A percentile compares a stretch with the other conserved stretches of the same genome.
phyloP scores from a whole-genome alignment of 805 yeast genomes.

The Wickerhamiella brachini region DNA sequence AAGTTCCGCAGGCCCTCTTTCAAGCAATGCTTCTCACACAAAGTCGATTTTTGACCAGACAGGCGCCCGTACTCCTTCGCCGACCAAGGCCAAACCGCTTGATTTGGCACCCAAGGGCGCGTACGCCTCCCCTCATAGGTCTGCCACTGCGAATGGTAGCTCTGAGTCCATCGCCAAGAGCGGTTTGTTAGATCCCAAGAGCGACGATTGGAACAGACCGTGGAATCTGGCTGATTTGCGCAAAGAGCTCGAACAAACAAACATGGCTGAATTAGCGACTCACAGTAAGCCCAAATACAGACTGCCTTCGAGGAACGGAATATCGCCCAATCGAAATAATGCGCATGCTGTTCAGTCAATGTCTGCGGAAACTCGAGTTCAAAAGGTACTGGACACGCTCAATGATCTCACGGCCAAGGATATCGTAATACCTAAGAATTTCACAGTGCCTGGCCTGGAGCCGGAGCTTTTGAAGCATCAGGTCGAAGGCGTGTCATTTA shows the following conservation, averaged over 20 bases:
- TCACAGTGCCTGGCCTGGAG: constrained; percentile 26
- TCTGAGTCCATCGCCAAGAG: background rate
- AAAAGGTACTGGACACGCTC: background rate
- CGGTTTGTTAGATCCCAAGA: background rate
- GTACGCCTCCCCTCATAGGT: background rate
- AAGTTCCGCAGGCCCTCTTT: background rate
- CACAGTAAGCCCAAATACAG: background rate
- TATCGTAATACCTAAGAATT: background rate
- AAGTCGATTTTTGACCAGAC: background rate
- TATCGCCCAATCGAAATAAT: background rate
- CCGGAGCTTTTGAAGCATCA: constrained; percentile 35
- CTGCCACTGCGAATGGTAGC: background rate
- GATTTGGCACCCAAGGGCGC: background rate
- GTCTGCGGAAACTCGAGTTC: background rate
- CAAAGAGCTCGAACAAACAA: background rate
- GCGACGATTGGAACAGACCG: background rate
- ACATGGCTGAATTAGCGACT: background rate
- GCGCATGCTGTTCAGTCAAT: background rate
- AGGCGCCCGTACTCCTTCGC: background rate
- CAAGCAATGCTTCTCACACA: too few relatives aligned
- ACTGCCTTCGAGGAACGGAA: background rate
- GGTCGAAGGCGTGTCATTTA: constrained; percentile 31
- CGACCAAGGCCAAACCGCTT: background rate
- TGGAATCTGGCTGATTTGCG: background rate
- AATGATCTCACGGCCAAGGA: background rate